Base-by-base conservation (phyloP, 805 yeast genomes). In the Groenewaldozyma tartarivorans region DNA sequence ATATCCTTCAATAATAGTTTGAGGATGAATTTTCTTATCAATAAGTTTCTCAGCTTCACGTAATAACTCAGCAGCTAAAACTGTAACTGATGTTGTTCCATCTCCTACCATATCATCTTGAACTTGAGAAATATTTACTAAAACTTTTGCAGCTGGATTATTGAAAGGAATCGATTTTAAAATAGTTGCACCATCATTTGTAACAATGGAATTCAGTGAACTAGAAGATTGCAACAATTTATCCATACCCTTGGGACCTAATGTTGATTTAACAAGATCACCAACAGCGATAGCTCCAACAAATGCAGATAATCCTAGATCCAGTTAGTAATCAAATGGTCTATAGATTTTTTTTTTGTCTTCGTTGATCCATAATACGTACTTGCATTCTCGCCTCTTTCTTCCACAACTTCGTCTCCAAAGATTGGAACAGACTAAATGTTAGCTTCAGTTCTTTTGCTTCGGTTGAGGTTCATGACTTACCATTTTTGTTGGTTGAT, bases 271-370 rank as follows among this genome's bases (percentile, higher is more conserved):
- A 35, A 90, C 98, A 46, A 92, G 72, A 62, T 92, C 98, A 39
- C 98, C 99, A 27, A 92, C 98, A 32, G 98, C 99, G 58, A 92
- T 90, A 50, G 98, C 98, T 37, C 98, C 98, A 7, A 92, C 94
- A 62, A 92, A 92, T 2, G 98, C 86, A 4, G 96, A 84, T 68
- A 90, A 71, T 20, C 57, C 54, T 51, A 26, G n/a, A n/a, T 5
- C 21, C 20, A 22, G 19, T 34, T 32, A 32, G 36, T 9, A 13
- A 24, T 9, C 29, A 24, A 24, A 24, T 9, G 13, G 13, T 9
- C 7, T 9, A 24, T 7, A 7, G 13, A 24, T 13, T 16, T 34
- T 18, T 32, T 18, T 16, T 11, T 36, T 27, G 27, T 45, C 18
- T 21, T 18, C 9, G 32, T 9, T n/a, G n/a, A n/a, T n/a, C n/a